phyloP scores from a whole-genome alignment of 352 stramenopile species.

The Globisporangium carolinianum region DNA sequence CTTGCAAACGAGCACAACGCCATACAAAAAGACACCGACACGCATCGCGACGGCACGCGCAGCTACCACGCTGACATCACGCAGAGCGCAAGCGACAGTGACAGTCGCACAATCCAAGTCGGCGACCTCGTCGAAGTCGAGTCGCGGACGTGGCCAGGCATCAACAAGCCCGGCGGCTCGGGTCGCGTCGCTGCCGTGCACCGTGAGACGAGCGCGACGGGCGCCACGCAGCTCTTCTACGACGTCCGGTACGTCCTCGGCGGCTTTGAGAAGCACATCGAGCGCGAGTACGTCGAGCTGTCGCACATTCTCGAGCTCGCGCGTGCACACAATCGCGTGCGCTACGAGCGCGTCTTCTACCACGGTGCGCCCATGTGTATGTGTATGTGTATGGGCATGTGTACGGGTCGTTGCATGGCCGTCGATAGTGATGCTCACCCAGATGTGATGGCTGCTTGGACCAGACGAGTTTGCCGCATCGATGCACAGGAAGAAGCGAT shows the following conservation, averaged over 20 bases:
- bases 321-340: conserved; percentile 27
- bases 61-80: too few species aligned
- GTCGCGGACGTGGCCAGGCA: conserved; percentile 77
- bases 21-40: too few species aligned
- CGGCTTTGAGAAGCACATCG: conserved; percentile 69
- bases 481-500: conserved; percentile 20
- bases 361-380: conserved; percentile 20
- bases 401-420: too few species aligned
- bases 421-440: too few species aligned
- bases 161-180: conserved; percentile 79
- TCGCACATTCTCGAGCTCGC: conserved; percentile 32
- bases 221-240: conserved; percentile 35
- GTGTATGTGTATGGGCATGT: too few species aligned
- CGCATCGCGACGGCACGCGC: too few species aligned
- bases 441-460: not conserved
- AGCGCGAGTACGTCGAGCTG: conserved; percentile 55
- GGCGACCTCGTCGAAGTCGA: conserved; percentile 55
- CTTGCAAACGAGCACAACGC: not conserved
- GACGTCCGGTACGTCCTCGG: conserved; percentile 80
- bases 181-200: conserved; percentile 48
- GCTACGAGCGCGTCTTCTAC: conserved; percentile 50
- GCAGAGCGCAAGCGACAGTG: not conserved
- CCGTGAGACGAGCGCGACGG: conserved; percentile 16
- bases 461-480: conserved; percentile 56
- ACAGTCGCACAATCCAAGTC: conserved; percentile 20